These are phyloP conservation scores for Grosmannia huntii DNA, from an alignment of 2,329 filamentous ascomycete species.

Conservation along the genomic window DNA sequence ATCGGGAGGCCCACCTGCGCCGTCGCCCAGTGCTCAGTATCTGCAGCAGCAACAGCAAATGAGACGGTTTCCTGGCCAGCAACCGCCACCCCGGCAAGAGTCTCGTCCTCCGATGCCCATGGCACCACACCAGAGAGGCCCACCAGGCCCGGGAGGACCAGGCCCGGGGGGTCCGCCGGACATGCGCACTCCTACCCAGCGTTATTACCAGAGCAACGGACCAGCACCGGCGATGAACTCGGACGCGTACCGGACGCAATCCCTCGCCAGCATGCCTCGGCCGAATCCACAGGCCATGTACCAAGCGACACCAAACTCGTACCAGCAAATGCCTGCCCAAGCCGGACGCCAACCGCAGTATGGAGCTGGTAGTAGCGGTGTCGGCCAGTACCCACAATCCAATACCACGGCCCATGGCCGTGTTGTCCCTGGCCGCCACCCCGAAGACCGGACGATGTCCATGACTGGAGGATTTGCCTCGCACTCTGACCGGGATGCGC, in stretches of 20 bases:
- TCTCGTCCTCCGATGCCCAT: constrained; percentile 43
- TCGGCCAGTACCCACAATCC: constrained; percentile 31
- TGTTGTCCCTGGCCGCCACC: constrained; percentile 74
- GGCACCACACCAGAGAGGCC: neutral
- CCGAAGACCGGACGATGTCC: constrained; percentile 86
- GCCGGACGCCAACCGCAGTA: constrained; percentile 70
- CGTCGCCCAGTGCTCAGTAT: constrained; percentile 31
- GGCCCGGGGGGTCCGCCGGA: constrained; percentile 26
- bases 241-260: constrained; percentile 85
- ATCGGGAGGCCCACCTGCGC: constrained; percentile 33
- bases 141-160: constrained; percentile 17
- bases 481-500: constrained; percentile 55
- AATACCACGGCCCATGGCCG: constrained; percentile 84
- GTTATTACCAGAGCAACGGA: constrained; percentile 49
- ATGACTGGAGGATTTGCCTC: constrained; percentile 65
- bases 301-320: constrained; percentile 47
- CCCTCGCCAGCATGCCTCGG: constrained; percentile 64
- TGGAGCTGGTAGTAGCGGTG: constrained; percentile 34
- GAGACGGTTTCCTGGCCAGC: constrained; percentile 30
- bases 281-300: constrained; percentile 48
- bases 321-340: constrained; percentile 54
- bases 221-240: constrained; percentile 62
- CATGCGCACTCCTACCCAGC: constrained; percentile 35
- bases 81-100: constrained; percentile 23
- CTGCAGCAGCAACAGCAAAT: constrained; percentile 34